Conservation (phyloP, 2,329 filamentous ascomycete species). For the Fonsecaea nubica region DNA sequence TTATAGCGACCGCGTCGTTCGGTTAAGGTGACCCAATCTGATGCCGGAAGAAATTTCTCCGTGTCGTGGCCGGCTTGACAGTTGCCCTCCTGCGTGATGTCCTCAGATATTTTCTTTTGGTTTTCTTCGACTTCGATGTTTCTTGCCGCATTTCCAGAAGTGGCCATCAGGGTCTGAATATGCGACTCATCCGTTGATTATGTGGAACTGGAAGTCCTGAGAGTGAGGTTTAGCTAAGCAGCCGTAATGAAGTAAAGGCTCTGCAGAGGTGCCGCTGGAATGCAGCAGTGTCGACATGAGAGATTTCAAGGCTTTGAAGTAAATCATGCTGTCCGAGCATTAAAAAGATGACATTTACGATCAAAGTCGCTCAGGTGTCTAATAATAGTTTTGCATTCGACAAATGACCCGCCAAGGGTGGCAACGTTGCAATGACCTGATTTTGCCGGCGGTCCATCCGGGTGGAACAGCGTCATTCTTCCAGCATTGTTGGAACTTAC, state of each 20-base stretch:
- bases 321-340: background rate
- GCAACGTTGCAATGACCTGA: background rate
- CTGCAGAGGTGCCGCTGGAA: background rate
- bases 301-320: background rate
- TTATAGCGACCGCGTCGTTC: background rate
- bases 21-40: conserved; percentile 8
- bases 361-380: background rate
- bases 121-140: background rate
- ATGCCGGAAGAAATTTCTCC: background rate
- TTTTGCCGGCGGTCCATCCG: background rate
- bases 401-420: background rate
- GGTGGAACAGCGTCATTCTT: background rate
- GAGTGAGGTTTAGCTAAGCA: background rate
- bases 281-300: background rate
- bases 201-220: background rate
- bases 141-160: background rate
- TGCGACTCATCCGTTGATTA: background rate
- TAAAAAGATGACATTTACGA: background rate
- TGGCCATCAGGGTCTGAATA: background rate
- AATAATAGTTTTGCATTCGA: background rate
- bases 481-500: background rate
- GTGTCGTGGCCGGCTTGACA: background rate
- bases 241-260: background rate
- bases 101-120: background rate
- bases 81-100: background rate